Base-by-base conservation (phyloP, 768 basidiomycete species). In the Cystofilobasidium macerans region DNA sequence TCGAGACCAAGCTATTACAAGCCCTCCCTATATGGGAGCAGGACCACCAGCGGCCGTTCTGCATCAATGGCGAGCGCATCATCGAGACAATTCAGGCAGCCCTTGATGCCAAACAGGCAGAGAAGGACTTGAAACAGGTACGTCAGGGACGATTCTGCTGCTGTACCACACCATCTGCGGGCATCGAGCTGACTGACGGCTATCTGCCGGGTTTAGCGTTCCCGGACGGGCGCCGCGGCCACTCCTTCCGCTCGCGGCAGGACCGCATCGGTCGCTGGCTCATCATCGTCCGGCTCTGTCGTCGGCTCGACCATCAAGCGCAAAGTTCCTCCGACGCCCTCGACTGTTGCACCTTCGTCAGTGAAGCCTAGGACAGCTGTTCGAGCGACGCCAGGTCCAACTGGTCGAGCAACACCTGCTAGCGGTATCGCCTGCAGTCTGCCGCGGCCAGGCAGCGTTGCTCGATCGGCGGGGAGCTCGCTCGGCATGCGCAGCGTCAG, bases 21-120 rank as follows among this genome's bases (percentile, higher is more conserved):
- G 80, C 83, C 0, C 84, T 98, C 62, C 88, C 91, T 2, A 77
- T 80, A 22, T 99, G 94, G 94, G 95, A 99, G 76, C 80, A 84
- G 53, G 81, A 83, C 69, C 79, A 85, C 32, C 82, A 82, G 0
- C 81, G 83, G 20, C 80, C 84, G 0, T 97, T 98, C 81, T 80
- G 88, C 61, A 87, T 95, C 2, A 83, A 89, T 65, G 93, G 92
- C 12, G 81, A 86, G 69, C 83, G 86, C 70, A 85, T 97, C 71
- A 75, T 93, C 57, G 85, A 86, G 59, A 78, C 86, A 59, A 82
- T 99, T 43, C 82, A 85, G 78, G 85, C 88, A 70, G 83, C 81
- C 9, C 76, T 86, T 54, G 83, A 85, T 48, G 72, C 74, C 58
- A 82, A 85, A 12, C 80, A 81, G 20, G 85, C 86, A 68, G 76